Evolutionary conservation across 176 grass and related monocot genomes (phyloP).

Genomic region (Poa annua): DNA sequence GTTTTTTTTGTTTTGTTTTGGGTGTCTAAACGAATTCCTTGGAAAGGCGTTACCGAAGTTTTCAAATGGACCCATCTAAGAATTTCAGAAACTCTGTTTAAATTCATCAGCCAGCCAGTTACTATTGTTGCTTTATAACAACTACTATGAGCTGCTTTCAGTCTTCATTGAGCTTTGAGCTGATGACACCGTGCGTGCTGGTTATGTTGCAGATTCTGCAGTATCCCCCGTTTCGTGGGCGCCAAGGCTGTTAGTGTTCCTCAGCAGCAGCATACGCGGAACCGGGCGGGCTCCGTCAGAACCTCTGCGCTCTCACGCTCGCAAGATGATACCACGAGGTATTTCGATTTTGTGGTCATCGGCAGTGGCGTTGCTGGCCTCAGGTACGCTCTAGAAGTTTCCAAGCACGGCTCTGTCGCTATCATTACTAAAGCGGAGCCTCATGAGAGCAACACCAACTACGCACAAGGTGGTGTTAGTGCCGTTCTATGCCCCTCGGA

Average conservation of each 20-base stretch:
- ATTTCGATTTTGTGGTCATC: constrained; percentile 88
- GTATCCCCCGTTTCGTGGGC: constrained; percentile 38
- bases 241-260: constrained; percentile 31
- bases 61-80: background rate
- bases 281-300: constrained; percentile 41
- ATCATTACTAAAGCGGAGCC: constrained; percentile 95
- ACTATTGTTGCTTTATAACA: background rate
- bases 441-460: constrained; percentile 96
- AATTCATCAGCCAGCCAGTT: background rate
- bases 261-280: constrained; percentile 19
- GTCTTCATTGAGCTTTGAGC: constrained; percentile 11
- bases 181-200: constrained; percentile 13
- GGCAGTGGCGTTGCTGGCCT: constrained; percentile 93
- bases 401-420: constrained; percentile 82
- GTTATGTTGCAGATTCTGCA: constrained; percentile 52
- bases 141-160: background rate
- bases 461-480: constrained; percentile 96
- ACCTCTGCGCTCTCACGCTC: constrained; percentile 45
- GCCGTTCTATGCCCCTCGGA: constrained; percentile 93
- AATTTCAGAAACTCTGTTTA: background rate
- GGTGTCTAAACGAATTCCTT: background rate
- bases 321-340: constrained; percentile 60
- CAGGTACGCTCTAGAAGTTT: constrained; percentile 96
- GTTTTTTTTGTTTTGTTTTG: background rate
- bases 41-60: background rate